Evolutionary conservation across 2,329 filamentous ascomycete genomes (phyloP), one percentile per base, ranked within the genome.

Genomic region (Neoscytalidium dimidiatum): DNA sequence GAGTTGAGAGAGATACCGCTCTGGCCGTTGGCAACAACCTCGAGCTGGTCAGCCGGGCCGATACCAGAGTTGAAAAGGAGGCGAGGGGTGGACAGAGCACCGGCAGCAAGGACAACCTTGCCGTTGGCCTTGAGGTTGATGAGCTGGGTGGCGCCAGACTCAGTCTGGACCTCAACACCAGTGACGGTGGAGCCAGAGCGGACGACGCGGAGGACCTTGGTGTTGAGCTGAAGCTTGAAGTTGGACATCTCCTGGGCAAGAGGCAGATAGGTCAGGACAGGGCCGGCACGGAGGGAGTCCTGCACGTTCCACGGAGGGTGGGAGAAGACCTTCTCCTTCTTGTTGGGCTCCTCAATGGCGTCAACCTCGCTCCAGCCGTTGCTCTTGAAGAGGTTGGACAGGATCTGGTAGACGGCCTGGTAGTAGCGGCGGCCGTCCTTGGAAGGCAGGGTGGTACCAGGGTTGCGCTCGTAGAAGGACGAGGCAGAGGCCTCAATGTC

Each of bases 21-120:
- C 4, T 43, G 62, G 21, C 68, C 68, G 5, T 62, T 68, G 29
- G 67, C 60, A 11, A 71, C 71, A 33, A 67, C 68, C n/a, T 68
- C 53, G 58, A 73, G 69, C 60, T 73, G 71, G 17, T 71, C 68
- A 19, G 66, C 38, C 9, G 71, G 71, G 11, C 71, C 71, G 66
- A 73, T 73, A 28, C 68, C 71, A 35, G 68, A 70, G 61, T 69
- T 69, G 67, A 72, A 71, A 17, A 73, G 68, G 26, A 73, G 68
- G 2, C 69, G 67, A 21, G 71, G 69, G 31, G 68, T 68, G 13
- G 70, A 70, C 64, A 73, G 68, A 11, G 69, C 67, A 35, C 71
- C 71, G 48, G 69, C 68, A 9, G 71, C 68, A 19, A 72, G 70
- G n/a, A 71, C 69, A 29, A 72, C 69, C 63, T 71, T 71, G 29